Evolutionary conservation across 768 basidiomycete genomes (phyloP), one percentile per base, ranked within the genome.

Genomic region (Suillus hirtellus): DNA sequence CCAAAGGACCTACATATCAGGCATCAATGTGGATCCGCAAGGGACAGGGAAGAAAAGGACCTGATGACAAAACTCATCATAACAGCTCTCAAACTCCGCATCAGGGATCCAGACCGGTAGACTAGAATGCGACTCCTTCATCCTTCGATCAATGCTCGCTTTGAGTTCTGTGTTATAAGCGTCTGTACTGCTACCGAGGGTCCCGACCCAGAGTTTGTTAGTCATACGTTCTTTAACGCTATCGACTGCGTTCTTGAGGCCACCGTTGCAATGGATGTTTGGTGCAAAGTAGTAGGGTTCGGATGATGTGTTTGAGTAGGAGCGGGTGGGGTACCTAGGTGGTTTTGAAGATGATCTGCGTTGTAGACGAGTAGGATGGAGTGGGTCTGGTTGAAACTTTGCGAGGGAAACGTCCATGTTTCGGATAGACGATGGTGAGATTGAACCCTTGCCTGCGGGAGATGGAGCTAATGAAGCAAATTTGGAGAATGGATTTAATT

Each of bases 11-110:
- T 79, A 64, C 58, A 21, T 47, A 47, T 24, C 5, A 34, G 2
- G 53, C 19, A n/a, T 14, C 38, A 19, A 19, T 50, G 34, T 60
- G 69, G 67, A 37, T 68, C 66, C 9, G 68, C 63, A 43, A 67
- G 69, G 15, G 65, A 65, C 8, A 14, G 58, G 27, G 1, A 43
- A 56, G 27, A 60, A 49, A 72, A 63, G 11, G 71, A 83, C 85
- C 76, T 92, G 91, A 67, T 95, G 93, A 70, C 92, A 95, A 73
- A 93, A 95, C 67, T 90, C 89, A 72, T 93, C 92, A 66, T 95
- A 95, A 70, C 85, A 89, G 58, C 85, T 86, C 64, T 86, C 81
- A 65, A 95, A 93, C 69, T 92, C 92, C 2, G 82, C 81, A 69
- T 92, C 89, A 0, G 89, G 88, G 61, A 95, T 89, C 93, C 92